Conservation (phyloP, 2,329 filamentous ascomycete species). For the Epicoccum sorghinum region DNA sequence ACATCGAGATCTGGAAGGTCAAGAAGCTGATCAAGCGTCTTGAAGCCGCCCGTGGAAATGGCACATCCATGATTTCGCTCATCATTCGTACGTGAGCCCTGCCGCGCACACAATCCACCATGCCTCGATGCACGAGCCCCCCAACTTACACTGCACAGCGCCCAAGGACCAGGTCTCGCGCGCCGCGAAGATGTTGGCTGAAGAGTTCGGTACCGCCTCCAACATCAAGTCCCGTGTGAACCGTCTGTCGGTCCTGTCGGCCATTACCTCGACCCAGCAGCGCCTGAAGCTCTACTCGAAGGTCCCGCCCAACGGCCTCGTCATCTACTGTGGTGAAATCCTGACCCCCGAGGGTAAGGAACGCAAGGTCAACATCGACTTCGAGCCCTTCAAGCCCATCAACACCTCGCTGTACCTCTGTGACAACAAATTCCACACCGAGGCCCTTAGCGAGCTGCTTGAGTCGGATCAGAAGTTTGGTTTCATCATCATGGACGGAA, state of each 20-base stretch:
- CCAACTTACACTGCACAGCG: constrained; percentile 60
- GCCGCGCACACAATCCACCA: not conserved
- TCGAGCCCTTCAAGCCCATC: constrained; percentile 99
- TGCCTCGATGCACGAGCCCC: constrained; percentile 2
- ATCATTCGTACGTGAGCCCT: constrained; percentile 79
- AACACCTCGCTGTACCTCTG: constrained; percentile 99
- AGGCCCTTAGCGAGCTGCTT: constrained; percentile 93
- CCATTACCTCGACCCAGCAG: constrained; percentile 98
- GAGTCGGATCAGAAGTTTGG: constrained; percentile 99
- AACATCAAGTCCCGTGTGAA: constrained; percentile 99
- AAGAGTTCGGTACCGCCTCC: constrained; percentile 98
- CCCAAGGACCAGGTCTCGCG: constrained; percentile 98
- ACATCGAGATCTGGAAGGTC: constrained; percentile 94
- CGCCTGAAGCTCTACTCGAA: constrained; percentile 99
- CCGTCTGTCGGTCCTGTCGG: constrained; percentile 94
- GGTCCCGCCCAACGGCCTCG: constrained; percentile 94
- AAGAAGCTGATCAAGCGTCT: constrained; percentile 99
- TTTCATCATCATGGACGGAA: constrained; percentile 99
- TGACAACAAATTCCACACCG: constrained; percentile 99
- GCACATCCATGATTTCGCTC: constrained; percentile 99
- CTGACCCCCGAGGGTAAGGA: constrained; percentile 98
- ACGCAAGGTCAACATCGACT: constrained; percentile 99
- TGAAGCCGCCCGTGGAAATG: constrained; percentile 95
- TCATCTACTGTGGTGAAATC: constrained; percentile 99
- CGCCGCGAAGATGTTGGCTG: constrained; percentile 98